Evolutionary conservation across 306 rosid genomes (phyloP), one percentile per base, ranked within the genome.

Genomic region (Gynostemma pentaphyllum): DNA sequence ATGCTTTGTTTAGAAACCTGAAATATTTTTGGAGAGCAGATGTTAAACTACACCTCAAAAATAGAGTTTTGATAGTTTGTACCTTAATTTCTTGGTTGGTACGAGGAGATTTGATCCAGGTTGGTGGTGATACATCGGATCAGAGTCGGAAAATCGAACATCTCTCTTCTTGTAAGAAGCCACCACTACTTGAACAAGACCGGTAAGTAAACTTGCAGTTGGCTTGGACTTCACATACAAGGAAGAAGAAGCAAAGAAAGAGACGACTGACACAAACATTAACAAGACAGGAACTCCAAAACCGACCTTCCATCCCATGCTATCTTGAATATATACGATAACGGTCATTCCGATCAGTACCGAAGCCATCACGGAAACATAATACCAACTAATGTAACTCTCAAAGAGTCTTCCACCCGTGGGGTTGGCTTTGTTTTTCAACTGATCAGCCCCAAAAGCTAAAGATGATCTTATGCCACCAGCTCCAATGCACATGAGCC

Each of bases 1-100:
- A 82, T 41, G 87, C 87, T 65, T 76, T 79, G 76, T 79, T 79
- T 30, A 80, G 69, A 7, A 66, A 82, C 63, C 76, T 72, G 21
- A n/a, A n/a, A n/a, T n/a, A n/a, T n/a, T n/a, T n/a, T n/a, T n/a
- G n/a, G n/a, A n/a, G n/a, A n/a, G n/a, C n/a, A n/a, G n/a, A n/a
- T n/a, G n/a, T n/a, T n/a, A n/a, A n/a, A n/a, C n/a, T n/a, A n/a
- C n/a, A n/a, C n/a, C n/a, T n/a, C n/a, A n/a, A n/a, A n/a, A n/a
- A n/a, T n/a, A n/a, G n/a, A n/a, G n/a, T n/a, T n/a, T n/a, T n/a
- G n/a, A n/a, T n/a, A n/a, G n/a, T n/a, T n/a, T n/a, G n/a, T n/a
- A 71, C 75, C 75, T 63, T 28, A 71, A 37, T 28, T 52, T 62
- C 7, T 63, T 54, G 13, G 47, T 70, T 18, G 75, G 75, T 11